phyloP scores from a whole-genome alignment of 2,329 filamentous ascomycete genomes.

The Pseudocercospora cruenta region DNA sequence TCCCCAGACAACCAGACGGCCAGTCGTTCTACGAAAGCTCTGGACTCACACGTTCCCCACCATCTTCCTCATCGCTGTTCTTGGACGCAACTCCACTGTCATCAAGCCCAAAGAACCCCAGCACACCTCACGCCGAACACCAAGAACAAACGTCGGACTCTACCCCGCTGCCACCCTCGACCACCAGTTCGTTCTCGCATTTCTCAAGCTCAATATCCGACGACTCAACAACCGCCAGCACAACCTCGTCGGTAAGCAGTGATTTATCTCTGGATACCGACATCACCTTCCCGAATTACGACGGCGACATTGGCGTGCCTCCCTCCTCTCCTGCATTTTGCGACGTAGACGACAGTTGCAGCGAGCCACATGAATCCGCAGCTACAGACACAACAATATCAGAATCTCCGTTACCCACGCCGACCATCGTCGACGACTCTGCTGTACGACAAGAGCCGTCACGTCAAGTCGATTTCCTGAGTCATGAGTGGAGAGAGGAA shows the following conservation, averaged over 20 bases:
- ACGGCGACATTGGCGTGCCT: conserved; percentile 28
- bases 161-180: conserved; percentile 36
- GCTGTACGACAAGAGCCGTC: conserved; percentile 75
- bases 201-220: conserved; percentile 55
- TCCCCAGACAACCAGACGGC: conserved; percentile 46
- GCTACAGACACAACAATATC: conserved; percentile 61
- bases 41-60: conserved; percentile 45
- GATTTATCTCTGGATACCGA: conserved; percentile 55
- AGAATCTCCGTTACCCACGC: conserved; percentile 59
- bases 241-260: conserved; percentile 61
- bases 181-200: conserved; percentile 37
- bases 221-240: conserved; percentile 54
- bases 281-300: conserved; percentile 52
- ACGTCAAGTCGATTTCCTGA: conserved; percentile 91
- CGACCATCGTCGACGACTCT: conserved; percentile 77
- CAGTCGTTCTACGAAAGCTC: conserved; percentile 46
- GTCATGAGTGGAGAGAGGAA: conserved; percentile 90
- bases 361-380: conserved; percentile 30
- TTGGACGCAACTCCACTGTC: conserved; percentile 37
- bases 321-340: conserved; percentile 10
- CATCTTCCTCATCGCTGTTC: conserved; percentile 50
- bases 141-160: conserved; percentile 36
- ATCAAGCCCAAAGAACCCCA: conserved; percentile 40
- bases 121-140: conserved; percentile 41
- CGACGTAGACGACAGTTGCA: conserved; percentile 25